Evolutionary conservation across 2,329 filamentous ascomycete genomes (phyloP).

Genomic region (Aspergillus sp.): DNA sequence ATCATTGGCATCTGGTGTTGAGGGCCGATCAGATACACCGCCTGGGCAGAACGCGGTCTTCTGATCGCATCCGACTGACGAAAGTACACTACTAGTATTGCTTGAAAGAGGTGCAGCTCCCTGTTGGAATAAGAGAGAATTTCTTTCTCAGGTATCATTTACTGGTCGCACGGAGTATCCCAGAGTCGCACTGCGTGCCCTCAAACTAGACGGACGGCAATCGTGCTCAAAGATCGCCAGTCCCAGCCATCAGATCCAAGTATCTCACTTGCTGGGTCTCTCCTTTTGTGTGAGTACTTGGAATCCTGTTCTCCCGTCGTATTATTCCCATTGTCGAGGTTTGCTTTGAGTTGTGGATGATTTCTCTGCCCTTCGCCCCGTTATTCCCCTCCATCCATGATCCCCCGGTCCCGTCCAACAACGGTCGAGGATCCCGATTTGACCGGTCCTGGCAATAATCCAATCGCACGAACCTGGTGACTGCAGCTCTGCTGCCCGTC

Average conservation of each 20-base stretch:
- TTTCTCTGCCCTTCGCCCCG: background rate
- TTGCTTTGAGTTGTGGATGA: background rate
- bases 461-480: slow-evolving; percentile 14
- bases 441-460: background rate
- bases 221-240: background rate
- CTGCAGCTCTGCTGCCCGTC: slow-evolving; percentile 5
- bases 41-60: slow-evolving; percentile 5
- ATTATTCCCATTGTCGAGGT: background rate
- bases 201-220: background rate
- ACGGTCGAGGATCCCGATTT: slow-evolving; percentile 5
- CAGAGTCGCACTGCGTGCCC: slow-evolving; percentile 3
- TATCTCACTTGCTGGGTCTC: background rate
- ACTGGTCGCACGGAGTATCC: background rate
- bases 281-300: slow-evolving; percentile 1
- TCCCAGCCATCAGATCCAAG: background rate
- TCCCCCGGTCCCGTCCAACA: background rate
- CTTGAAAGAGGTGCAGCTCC: background rate
- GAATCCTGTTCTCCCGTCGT: background rate
- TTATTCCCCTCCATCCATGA: background rate
- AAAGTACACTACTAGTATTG: background rate
- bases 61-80: background rate
- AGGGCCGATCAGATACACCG: background rate
- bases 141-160: background rate
- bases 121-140: background rate
- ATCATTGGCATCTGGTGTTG: background rate